Evolutionary conservation across 2,329 filamentous ascomycete genomes (phyloP).

Genomic region (Chrysoporthe puriensis): DNA sequence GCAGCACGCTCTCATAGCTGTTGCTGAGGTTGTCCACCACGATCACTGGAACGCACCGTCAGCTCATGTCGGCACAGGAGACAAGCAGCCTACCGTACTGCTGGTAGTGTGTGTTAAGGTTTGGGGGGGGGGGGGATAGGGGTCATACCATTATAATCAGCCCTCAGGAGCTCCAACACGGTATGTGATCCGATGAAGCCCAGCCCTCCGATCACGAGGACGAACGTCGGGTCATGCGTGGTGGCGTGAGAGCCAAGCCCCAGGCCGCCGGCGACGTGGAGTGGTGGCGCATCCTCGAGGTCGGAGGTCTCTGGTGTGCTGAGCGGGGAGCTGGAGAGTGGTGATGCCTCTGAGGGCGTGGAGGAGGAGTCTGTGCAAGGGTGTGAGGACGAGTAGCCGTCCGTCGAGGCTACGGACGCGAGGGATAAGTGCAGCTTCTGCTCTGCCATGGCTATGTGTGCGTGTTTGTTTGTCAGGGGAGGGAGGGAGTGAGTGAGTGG

Average conservation of each 20-base stretch:
- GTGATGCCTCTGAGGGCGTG: conserved; percentile 29
- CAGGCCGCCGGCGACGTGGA: conserved; percentile 17
- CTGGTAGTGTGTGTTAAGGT: not conserved
- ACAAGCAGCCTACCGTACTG: not conserved
- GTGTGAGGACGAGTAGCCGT: conserved; percentile 26
- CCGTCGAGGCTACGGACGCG: conserved; percentile 21
- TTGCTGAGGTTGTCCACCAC: conserved; percentile 52
- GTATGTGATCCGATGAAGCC: conserved; percentile 62
- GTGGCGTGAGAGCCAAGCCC: conserved; percentile 24
- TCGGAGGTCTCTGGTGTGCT: conserved; percentile 28
- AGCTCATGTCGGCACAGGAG: not conserved
- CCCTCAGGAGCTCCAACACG: conserved; percentile 55
- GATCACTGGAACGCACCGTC: conserved; percentile 40
- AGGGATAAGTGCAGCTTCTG: conserved; percentile 3
- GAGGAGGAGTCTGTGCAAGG: conserved; percentile 21
- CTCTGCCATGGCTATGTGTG: conserved; percentile 6
- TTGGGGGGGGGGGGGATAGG: not conserved
- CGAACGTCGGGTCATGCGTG: conserved; percentile 34
- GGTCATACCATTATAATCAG: conserved; percentile 49
- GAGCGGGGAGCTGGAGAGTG: conserved; percentile 28
- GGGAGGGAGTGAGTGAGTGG: not conserved
- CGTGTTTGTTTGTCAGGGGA: not conserved
- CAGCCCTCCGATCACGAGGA: conserved; percentile 56
- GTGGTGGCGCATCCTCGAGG: conserved; percentile 29
- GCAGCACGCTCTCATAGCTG: conserved; percentile 40